Base-by-base conservation (phyloP, 2,329 filamentous ascomycete species). In the Hypoxylon sp. region DNA sequence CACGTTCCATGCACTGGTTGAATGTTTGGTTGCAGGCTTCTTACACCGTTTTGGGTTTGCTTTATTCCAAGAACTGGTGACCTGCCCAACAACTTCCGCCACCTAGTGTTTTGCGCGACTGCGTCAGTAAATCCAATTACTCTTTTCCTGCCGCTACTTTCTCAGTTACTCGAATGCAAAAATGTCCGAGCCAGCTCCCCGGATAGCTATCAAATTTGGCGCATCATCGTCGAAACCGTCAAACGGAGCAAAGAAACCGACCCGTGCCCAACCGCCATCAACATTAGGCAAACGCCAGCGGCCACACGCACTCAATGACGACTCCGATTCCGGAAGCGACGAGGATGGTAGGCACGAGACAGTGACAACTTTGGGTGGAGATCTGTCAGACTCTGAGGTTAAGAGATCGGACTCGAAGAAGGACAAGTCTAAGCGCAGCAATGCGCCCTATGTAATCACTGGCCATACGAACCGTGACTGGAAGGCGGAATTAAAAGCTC, bases 151-250 rank as follows among this genome's bases (percentile, higher is more conserved):
- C 10, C 19, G 35, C 11, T 15, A 19, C 11, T 2, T 21, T 15
- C 17, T 2, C n/a, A 6, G 21, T 5, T 54, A 19, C 6, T 32
- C n/a, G 48, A 17, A n/a, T 53, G 46, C 44, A 65, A 72, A 65
- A 37, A 85, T 85, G 83, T 72, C 82, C 10, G 77, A 80, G 42
- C 73, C 73, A 47, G 70, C 74, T 11, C 71, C 75, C 7, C 75
- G 83, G 27, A 86, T 87, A 73, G 84, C 84, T 67, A 86, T 87
- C 51, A 86, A 83, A 61, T 81, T 87, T 42, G 81, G 83, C 37
- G 69, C 77, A 17, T 62, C 77, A 8, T 75, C 75, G 27, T 76
- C 73, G 6, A 77, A 69, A 56, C 69, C 73, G 15, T 71, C 73
- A 65, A 79, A 77, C 39, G 66, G 73, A 27, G 68, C 74, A 19